Evolutionary conservation across 148 eudicot genomes (phyloP).

Genomic region (Camellia sinensis): DNA sequence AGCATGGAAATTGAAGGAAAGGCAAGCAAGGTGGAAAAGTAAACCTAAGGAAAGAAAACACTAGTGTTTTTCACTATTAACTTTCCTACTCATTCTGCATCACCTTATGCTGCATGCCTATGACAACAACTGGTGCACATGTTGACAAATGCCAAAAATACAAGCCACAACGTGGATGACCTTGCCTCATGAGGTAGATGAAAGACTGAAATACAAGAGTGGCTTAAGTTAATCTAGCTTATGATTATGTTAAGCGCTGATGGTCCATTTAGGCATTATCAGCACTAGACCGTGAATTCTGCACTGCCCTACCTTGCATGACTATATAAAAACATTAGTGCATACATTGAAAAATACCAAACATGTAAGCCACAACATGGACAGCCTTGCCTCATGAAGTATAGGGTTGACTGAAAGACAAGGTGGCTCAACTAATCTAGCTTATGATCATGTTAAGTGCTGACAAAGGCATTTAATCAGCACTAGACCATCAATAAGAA

Average conservation of each 20-base stretch:
- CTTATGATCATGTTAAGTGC: conserved; percentile 12
- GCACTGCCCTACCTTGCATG: background rate
- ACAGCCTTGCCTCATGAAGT: background rate
- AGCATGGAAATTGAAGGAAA: background rate
- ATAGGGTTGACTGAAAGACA: background rate
- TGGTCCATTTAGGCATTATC: background rate
- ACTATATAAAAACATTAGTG: too few species aligned
- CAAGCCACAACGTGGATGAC: conserved; percentile 18
- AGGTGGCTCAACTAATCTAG: background rate
- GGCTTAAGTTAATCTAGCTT: conserved; percentile 15
- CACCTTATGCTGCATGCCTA: background rate
- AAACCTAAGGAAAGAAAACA: background rate
- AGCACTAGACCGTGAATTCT: conserved; percentile 24
- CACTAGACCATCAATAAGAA: conserved; percentile 14
- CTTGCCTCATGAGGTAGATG: conserved; percentile 3
- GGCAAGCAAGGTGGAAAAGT: background rate
- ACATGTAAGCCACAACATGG: background rate
- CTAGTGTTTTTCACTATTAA: background rate
- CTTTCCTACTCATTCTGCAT: background rate
- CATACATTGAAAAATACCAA: background rate
- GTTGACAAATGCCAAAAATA: background rate
- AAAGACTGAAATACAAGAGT: conserved; percentile 15
- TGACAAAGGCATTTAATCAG: background rate
- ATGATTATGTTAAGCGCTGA: conserved; percentile 21
- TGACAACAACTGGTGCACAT: background rate